Conservation (phyloP, 148 eudicot genomes). For the Rhododendron mucronatum region DNA sequence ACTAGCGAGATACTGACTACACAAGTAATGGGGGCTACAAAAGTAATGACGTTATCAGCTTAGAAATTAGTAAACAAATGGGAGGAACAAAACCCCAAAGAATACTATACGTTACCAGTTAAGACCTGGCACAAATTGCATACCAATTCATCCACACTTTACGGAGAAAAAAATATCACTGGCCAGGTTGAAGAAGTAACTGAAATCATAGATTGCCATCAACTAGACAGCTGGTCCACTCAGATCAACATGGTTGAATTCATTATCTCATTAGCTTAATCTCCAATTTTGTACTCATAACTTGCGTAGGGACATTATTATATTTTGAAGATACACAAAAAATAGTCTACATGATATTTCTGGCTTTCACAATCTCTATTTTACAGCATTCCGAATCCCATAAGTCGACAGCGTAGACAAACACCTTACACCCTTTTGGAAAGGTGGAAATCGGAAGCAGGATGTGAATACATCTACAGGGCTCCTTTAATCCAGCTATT, state of each 20-base stretch:
- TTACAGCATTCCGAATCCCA: not conserved
- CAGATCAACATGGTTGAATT: not conserved
- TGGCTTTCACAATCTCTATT: not conserved
- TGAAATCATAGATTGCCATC: not conserved
- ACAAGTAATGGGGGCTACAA: not conserved
- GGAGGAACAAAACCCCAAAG: not conserved
- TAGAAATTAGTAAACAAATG: not conserved
- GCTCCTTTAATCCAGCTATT: not conserved
- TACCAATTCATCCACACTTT: not conserved
- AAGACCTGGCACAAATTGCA: not conserved
- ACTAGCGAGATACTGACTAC: not conserved
- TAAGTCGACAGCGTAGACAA: not conserved
- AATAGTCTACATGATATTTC: not conserved
- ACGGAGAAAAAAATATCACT: not conserved
- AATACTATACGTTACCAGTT: not conserved
- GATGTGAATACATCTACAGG: not conserved
- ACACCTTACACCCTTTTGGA: not conserved
- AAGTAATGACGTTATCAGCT: not conserved
- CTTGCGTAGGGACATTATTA: not conserved
- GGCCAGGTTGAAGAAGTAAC: not conserved
- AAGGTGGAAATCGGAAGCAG: not conserved
- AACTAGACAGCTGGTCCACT: not conserved
- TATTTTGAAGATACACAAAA: constrained; percentile 2
- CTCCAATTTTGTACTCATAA: not conserved
- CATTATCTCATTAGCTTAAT: not conserved